phyloP scores from a whole-genome alignment of 2,329 filamentous ascomycete species.

The Rhytidhysteron rufulum region DNA sequence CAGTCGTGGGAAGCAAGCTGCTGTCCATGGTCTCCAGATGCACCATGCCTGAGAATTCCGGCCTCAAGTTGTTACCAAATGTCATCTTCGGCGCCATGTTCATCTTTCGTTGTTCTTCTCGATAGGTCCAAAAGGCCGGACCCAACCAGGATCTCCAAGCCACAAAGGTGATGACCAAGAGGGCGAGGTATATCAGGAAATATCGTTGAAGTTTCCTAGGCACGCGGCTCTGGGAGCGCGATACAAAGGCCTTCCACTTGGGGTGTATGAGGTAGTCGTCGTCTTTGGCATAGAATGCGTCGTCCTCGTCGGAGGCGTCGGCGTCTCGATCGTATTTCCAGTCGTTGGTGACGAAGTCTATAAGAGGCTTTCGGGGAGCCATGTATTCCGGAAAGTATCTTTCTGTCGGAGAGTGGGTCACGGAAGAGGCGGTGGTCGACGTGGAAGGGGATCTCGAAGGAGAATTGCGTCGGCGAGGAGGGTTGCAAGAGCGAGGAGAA shows the following conservation, averaged over 20 bases:
- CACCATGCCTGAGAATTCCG: conserved; percentile 48
- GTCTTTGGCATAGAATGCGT: conserved; percentile 32
- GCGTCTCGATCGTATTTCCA: conserved; percentile 7
- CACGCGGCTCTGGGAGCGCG: conserved; percentile 21
- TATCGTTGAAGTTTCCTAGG: conserved; percentile 34
- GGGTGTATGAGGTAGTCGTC: conserved; percentile 28
- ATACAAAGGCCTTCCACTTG: conserved; percentile 26
- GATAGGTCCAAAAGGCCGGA: conserved; percentile 32
- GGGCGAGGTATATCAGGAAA: conserved; percentile 27
- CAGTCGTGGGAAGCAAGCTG: conserved; percentile 41
- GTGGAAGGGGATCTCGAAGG: conserved; percentile 4
- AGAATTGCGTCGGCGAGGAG: conserved; percentile 2
- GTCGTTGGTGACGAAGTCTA: conserved; percentile 19
- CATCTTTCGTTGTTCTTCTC: conserved; percentile 33
- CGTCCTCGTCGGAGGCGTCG: conserved; percentile 36
- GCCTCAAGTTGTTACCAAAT: conserved; percentile 48
- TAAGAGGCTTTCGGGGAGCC: conserved; percentile 9
- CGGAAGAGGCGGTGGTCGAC: conserved; percentile 2
- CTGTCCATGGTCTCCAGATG: conserved; percentile 49
- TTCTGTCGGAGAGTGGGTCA: not conserved
- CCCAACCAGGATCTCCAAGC: conserved; percentile 36
- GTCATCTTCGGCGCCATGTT: conserved; percentile 17
- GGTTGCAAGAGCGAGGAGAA: not conserved
- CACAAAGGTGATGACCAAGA: conserved; percentile 26
- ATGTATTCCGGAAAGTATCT: conserved; percentile 6